A percentile compares a stretch with the other conserved stretches of the same genome.
Evolutionary conservation across 345 rosid species (phyloP).

Genomic region (Hibiscus syriacus): DNA sequence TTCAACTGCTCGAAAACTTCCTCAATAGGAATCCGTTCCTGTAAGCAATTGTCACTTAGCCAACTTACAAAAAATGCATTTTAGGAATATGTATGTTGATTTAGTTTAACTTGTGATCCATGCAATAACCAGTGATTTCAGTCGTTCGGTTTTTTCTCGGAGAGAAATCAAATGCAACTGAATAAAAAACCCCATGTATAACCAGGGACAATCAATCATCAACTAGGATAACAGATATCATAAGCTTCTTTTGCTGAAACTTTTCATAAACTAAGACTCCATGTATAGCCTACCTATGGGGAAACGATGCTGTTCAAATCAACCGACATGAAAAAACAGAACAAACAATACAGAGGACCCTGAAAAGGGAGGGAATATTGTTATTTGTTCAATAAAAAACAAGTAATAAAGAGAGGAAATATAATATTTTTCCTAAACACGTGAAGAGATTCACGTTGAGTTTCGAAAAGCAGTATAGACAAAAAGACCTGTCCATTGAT

Average conservation of each 20-base stretch:
- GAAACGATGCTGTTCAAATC: neutral
- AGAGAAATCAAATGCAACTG: neutral
- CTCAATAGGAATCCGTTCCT: slow-evolving; percentile 73
- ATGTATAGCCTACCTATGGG: neutral
- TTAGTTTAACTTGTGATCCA: neutral
- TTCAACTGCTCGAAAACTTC: slow-evolving; percentile 70
- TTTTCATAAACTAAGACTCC: neutral
- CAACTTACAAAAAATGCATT: neutral
- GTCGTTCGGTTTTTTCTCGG: too few relatives aligned
- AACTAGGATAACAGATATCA: neutral
- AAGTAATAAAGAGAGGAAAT: neutral
- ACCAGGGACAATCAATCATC: neutral
- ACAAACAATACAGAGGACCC: neutral
- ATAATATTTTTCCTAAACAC: neutral
- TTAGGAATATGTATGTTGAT: neutral
- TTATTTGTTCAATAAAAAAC: too few relatives aligned
- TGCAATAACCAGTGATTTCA: neutral
- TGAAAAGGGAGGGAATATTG: too few relatives aligned
- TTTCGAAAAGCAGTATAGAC: neutral
- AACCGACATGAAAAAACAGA: neutral
- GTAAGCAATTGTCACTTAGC: slow-evolving; percentile 10
- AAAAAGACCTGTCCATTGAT: too few relatives aligned
- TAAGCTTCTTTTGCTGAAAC: neutral
- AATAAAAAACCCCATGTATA: neutral
- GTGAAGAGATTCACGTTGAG: neutral